A percentile compares a stretch with the other conserved stretches of the same genome.
These are phyloP conservation scores for Starmerella scarabaei DNA, from an alignment of 805 yeast genomes.

Conservation along the genomic window DNA sequence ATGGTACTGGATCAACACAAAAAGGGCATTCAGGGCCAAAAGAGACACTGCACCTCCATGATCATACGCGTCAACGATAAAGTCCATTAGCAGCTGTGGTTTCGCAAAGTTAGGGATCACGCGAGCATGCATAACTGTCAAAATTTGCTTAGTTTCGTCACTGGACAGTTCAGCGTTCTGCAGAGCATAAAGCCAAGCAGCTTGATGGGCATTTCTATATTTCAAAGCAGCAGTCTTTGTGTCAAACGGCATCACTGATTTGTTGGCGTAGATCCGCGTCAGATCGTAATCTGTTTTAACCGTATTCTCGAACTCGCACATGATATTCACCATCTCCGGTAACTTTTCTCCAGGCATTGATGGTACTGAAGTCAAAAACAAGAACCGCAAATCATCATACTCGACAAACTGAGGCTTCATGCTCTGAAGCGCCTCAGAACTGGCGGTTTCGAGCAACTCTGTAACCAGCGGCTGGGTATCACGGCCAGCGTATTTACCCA, in stretches of 20 bases:
- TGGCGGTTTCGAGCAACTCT: slow-evolving; percentile 29
- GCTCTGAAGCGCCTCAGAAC: slow-evolving; percentile 26
- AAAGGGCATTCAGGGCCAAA: slow-evolving; percentile 74
- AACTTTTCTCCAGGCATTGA: neutral
- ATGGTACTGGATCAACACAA: slow-evolving; percentile 65
- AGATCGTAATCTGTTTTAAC: slow-evolving; percentile 12
- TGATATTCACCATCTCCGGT: slow-evolving; percentile 6
- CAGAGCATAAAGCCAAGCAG: slow-evolving; percentile 48
- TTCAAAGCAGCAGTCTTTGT: slow-evolving; percentile 8
- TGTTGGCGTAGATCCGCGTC: neutral
- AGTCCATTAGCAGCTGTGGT: slow-evolving; percentile 84
- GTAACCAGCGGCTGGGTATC: slow-evolving; percentile 48
- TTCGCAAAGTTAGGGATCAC: slow-evolving; percentile 67
- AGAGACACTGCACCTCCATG: slow-evolving; percentile 51
- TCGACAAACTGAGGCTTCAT: slow-evolving; percentile 23
- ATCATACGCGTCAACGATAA: slow-evolving; percentile 74
- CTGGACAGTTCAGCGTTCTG: slow-evolving; percentile 31
- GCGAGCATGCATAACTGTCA: slow-evolving; percentile 66
- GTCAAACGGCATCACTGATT: slow-evolving; percentile 4
- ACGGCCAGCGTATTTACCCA: slow-evolving; percentile 34
- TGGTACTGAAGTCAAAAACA: slow-evolving; percentile 3
- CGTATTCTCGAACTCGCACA: slow-evolving; percentile 11
- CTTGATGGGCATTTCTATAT: slow-evolving; percentile 42
- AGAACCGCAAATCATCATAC: slow-evolving; percentile 62
- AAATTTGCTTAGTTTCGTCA: slow-evolving; percentile 53